Conservation (phyloP, 306 rosid species). For the Luffa acutangula region DNA sequence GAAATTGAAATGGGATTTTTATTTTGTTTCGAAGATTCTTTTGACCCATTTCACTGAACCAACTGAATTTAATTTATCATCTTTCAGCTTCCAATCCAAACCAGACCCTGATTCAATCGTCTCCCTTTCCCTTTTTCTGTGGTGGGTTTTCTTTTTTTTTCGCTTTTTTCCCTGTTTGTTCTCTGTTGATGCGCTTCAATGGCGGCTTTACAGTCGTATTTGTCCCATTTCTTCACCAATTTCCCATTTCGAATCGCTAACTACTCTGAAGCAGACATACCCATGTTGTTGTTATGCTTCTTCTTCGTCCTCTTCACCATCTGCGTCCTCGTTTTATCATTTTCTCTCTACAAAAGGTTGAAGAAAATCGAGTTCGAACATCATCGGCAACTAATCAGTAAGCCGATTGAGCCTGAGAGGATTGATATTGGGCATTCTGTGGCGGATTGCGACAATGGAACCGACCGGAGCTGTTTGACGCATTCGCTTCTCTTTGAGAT, state of each 20-base stretch:
- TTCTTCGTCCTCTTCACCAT: conserved; percentile 22
- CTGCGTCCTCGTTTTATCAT: conserved; percentile 18
- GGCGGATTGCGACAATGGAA: conserved; percentile 1
- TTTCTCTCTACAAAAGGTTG: conserved; percentile 23
- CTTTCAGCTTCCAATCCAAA: neutral
- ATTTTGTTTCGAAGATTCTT: neutral
- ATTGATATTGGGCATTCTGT: conserved; percentile 8
- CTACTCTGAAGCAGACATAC: conserved; percentile 18
- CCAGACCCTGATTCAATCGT: neutral
- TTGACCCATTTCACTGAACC: neutral
- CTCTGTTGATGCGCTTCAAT: conserved; percentile 32
- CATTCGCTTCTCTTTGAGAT: conserved; percentile 33
- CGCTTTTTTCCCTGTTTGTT: no score
- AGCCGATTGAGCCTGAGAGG: conserved; percentile 15
- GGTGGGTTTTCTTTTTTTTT: neutral
- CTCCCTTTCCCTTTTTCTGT: neutral
- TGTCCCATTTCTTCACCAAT: conserved; percentile 14
- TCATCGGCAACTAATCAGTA: conserved; percentile 16
- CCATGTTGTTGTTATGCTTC: conserved; percentile 24
- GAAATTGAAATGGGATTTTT: neutral
- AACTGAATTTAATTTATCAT: neutral
- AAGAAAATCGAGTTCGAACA: conserved; percentile 10
- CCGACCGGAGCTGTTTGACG: conserved; percentile 23
- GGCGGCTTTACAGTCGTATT: conserved; percentile 27
- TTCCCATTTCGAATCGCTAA: conserved; percentile 11